A percentile compares a stretch with the other conserved stretches of the same genome.
Conservation (phyloP, 169 alveolate species). For the Plasmodium berghei region DNA sequence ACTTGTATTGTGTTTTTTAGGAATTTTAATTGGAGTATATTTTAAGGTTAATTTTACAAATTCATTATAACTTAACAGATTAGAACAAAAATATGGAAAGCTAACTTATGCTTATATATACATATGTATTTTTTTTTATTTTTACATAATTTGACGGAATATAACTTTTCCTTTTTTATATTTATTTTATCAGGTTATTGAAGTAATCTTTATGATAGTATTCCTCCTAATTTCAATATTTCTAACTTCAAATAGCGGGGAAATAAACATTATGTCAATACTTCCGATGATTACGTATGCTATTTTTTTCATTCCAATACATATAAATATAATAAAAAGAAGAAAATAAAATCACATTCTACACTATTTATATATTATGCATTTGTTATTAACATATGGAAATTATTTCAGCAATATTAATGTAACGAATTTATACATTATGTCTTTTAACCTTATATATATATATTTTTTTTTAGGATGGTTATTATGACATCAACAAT, state of each 20-base stretch:
- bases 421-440: not conserved
- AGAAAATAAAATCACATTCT: not conserved
- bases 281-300: conserved; percentile 52
- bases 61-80: not conserved
- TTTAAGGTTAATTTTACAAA: conserved; percentile 20
- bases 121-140: not conserved
- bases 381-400: too few relatives aligned
- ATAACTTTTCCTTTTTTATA: not conserved
- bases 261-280: conserved; percentile 27
- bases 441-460: not conserved
- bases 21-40: conserved; percentile 42
- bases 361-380: too few relatives aligned
- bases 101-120: not conserved
- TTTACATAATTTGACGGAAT: not conserved
- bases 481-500: conserved; percentile 47
- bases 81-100: not conserved
- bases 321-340: not conserved
- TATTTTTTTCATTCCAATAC: not conserved
- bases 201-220: conserved; percentile 33
- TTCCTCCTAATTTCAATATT: conserved; percentile 38
- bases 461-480: conserved; percentile 38
- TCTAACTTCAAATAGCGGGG: conserved; percentile 60
- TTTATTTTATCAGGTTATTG: conserved; percentile 22
- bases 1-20: conserved; percentile 54
- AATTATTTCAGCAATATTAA: too few relatives aligned